These are phyloP conservation scores for Thalassiosira ordinaria DNA, from an alignment of 352 stramenopile species.

Conservation along the genomic window DNA sequence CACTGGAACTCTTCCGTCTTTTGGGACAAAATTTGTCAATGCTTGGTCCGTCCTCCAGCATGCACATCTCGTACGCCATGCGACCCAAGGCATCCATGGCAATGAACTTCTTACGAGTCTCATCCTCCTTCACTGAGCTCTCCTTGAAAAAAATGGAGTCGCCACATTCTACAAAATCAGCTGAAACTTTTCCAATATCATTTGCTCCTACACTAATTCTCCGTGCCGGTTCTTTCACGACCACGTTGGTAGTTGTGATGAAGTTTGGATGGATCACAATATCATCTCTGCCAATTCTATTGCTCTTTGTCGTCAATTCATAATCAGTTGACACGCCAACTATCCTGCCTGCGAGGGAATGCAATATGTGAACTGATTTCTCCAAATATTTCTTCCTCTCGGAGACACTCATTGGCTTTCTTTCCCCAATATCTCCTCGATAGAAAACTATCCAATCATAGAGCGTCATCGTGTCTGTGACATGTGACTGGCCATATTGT, in stretches of 20 bases:
- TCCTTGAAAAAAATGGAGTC: slow-evolving; percentile 9
- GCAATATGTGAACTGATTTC: slow-evolving; percentile 15
- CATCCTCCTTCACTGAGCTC: neutral
- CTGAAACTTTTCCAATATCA: neutral
- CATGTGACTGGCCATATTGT: neutral
- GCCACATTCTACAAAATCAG: slow-evolving; percentile 22
- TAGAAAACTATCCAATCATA: slow-evolving; percentile 18
- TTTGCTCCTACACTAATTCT: too few species aligned
- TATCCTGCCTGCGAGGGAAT: slow-evolving; percentile 25
- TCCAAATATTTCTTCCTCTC: slow-evolving; percentile 31
- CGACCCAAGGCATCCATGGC: slow-evolving; percentile 34
- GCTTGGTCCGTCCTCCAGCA: neutral
- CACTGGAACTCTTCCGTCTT: too few species aligned
- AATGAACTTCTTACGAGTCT: slow-evolving; percentile 19
- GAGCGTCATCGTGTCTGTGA: too few species aligned
- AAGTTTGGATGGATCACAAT: slow-evolving; percentile 7
- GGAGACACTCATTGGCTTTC: slow-evolving; percentile 7
- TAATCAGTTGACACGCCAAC: neutral
- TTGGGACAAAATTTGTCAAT: neutral
- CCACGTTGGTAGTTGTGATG: slow-evolving; percentile 8
- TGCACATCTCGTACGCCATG: slow-evolving; percentile 33
- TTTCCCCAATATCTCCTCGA: neutral
- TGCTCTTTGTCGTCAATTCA: neutral
- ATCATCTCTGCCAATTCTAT: neutral
- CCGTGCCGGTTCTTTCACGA: slow-evolving; percentile 1